A percentile compares a stretch with the other conserved stretches of the same genome.
phyloP scores from a whole-genome alignment of 2,329 filamentous ascomycete species.

The Talaromyces sp. region DNA sequence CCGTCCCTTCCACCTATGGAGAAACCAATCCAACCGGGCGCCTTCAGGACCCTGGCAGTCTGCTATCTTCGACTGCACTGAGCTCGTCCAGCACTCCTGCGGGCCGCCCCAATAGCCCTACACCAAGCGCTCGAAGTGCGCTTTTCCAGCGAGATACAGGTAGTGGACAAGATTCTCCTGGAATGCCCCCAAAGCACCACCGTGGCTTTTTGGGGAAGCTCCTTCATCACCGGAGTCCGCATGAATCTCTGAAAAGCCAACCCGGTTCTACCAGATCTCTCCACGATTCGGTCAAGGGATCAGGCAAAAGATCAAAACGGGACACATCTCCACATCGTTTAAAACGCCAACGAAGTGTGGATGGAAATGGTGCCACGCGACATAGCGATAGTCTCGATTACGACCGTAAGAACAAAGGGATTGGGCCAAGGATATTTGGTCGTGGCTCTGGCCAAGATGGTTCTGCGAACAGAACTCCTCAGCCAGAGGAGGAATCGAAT shows the following conservation, averaged over 20 bases:
- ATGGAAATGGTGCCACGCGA: conserved; percentile 20
- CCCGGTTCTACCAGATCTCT: conserved; percentile 23
- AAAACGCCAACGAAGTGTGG: conserved; percentile 31
- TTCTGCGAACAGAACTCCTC: conserved; percentile 1
- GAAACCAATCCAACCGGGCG: conserved; percentile 56
- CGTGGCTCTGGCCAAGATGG: neutral
- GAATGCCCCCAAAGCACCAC: conserved; percentile 22
- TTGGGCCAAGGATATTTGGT: conserved; percentile 5
- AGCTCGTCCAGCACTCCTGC: conserved; percentile 37
- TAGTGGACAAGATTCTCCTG: conserved; percentile 32
- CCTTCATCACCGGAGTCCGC: conserved; percentile 45
- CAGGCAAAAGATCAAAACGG: conserved; percentile 22
- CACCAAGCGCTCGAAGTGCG: conserved; percentile 66
- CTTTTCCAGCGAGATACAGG: conserved; percentile 42
- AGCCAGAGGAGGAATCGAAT: conserved; percentile 55
- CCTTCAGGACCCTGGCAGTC: conserved; percentile 43
- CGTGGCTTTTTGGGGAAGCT: conserved; percentile 41
- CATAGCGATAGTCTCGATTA: conserved; percentile 25
- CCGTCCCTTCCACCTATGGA: conserved; percentile 59
- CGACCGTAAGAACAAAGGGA: conserved; percentile 30
- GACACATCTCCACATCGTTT: conserved; percentile 27
- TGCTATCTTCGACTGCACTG: conserved; percentile 13
- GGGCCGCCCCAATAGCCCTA: conserved; percentile 71
- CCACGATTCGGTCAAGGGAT: conserved; percentile 22
- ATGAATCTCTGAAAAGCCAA: conserved; percentile 28